phyloP scores from a whole-genome alignment of 2,329 filamentous ascomycete genomes.

The Catunica adiposa region DNA sequence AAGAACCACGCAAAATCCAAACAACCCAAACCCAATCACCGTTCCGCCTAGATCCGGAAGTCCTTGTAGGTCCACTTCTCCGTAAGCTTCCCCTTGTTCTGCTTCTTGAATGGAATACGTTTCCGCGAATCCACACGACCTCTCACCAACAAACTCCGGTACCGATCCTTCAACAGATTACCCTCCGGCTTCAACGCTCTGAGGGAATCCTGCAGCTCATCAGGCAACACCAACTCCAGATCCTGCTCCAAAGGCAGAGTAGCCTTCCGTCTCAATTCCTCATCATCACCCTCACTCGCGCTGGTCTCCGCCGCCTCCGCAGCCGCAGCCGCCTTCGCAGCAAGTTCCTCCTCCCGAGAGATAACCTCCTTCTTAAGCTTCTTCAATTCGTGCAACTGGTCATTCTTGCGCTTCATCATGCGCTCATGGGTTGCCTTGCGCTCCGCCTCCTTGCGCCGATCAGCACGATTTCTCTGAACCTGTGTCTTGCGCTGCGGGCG shows the following conservation, averaged over 20 bases:
- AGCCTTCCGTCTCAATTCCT: slow-evolving; percentile 49
- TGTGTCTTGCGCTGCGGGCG: slow-evolving; percentile 72
- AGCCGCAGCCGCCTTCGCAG: slow-evolving; percentile 27
- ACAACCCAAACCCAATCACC: background rate
- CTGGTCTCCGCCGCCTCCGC: slow-evolving; percentile 24
- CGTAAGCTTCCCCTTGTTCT: slow-evolving; percentile 62
- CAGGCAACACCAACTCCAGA: slow-evolving; percentile 63
- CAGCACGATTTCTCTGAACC: slow-evolving; percentile 71
- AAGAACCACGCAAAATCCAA: slow-evolving; percentile 1
- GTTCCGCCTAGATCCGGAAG: slow-evolving; percentile 32
- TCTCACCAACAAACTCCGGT: slow-evolving; percentile 71
- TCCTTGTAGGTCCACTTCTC: slow-evolving; percentile 99
- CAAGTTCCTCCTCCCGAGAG: slow-evolving; percentile 36
- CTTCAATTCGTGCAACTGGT: slow-evolving; percentile 55
- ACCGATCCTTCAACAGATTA: slow-evolving; percentile 84
- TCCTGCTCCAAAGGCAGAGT: slow-evolving; percentile 56
- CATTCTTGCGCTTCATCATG: slow-evolving; percentile 54
- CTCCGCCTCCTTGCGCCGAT: slow-evolving; percentile 78
- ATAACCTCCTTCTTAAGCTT: slow-evolving; percentile 48
- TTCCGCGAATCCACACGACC: slow-evolving; percentile 78
- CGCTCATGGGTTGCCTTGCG: slow-evolving; percentile 57
- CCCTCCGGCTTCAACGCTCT: slow-evolving; percentile 80
- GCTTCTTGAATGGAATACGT: slow-evolving; percentile 64
- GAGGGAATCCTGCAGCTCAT: slow-evolving; percentile 71
- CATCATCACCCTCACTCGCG: slow-evolving; percentile 44